These are phyloP conservation scores for Coniochaeta ligniaria DNA, from an alignment of 2,329 filamentous ascomycete genomes.

Conservation along the genomic window DNA sequence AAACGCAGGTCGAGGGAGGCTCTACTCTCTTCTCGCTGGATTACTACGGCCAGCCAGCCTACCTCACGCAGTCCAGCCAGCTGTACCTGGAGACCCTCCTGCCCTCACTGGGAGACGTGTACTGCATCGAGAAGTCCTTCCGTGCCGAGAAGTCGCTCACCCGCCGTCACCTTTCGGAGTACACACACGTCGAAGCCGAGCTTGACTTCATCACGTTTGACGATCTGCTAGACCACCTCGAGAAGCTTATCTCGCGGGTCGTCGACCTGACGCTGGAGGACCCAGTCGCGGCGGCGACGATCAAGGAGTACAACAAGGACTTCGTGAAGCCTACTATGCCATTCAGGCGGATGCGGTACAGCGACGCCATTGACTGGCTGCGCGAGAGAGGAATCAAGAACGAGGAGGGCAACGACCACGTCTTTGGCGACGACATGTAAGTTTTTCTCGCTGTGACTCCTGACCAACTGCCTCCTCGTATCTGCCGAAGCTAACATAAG, in stretches of 20 bases:
- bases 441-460: background rate
- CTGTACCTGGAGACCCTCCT: conserved; percentile 95
- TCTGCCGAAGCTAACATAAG: background rate
- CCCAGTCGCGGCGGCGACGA: conserved; percentile 60
- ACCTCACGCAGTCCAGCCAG: conserved; percentile 93
- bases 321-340: conserved; percentile 74
- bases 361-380: conserved; percentile 92
- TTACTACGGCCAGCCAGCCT: conserved; percentile 64
- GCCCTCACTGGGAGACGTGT: conserved; percentile 86
- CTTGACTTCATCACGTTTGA: conserved; percentile 92
- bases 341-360: conserved; percentile 92
- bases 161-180: conserved; percentile 88
- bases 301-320: conserved; percentile 84
- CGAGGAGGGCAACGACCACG: conserved; percentile 84
- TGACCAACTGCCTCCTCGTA: background rate
- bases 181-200: conserved; percentile 94
- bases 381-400: conserved; percentile 76
- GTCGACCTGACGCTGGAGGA: conserved; percentile 72
- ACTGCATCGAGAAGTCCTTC: conserved; percentile 98
- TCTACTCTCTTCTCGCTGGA: conserved; percentile 79
- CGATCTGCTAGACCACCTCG: conserved; percentile 80
- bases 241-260: conserved; percentile 80
- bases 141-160: conserved; percentile 95
- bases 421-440: conserved; percentile 86
- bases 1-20: conserved; percentile 91